These are phyloP conservation scores for Sugiyamaella sp. DNA, from an alignment of 1,139 yeast genomes.

Conservation along the genomic window DNA sequence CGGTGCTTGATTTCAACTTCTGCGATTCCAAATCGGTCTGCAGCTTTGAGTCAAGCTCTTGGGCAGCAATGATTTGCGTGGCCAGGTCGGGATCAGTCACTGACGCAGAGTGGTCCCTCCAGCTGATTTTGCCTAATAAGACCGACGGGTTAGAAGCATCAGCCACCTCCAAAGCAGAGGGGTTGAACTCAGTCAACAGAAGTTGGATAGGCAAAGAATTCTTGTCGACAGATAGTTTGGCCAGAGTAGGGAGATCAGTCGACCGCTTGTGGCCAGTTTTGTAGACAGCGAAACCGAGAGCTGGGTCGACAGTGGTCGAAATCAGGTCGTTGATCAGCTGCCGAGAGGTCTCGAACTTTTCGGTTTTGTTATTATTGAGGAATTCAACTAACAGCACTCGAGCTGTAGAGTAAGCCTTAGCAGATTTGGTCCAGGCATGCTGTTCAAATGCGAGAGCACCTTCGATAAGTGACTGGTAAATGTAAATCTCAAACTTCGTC, in stretches of 20 bases:
- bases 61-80: constrained; percentile 49
- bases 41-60: constrained; percentile 34
- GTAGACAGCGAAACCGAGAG: constrained; percentile 59
- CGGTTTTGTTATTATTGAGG: constrained; percentile 16
- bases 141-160: constrained; percentile 30
- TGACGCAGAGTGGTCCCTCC: constrained; percentile 76
- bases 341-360: constrained; percentile 19
- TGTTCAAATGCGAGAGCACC: constrained; percentile 63
- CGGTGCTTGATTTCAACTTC: constrained; percentile 31
- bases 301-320: constrained; percentile 68
- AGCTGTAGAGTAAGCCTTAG: constrained; percentile 59
- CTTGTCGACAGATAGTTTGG: constrained; percentile 33
- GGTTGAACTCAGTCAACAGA: constrained; percentile 28
- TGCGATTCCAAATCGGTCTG: constrained; percentile 30
- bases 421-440: constrained; percentile 60
- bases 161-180: constrained; percentile 26
- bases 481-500: constrained; percentile 55
- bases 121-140: constrained; percentile 49
- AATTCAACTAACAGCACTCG: constrained; percentile 53
- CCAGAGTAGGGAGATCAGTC: constrained; percentile 39
- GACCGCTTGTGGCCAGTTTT: constrained; percentile 43
- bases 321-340: constrained; percentile 59
- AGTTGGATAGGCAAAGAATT: constrained; percentile 25
- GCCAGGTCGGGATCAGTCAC: constrained; percentile 76
- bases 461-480: constrained; percentile 60